These are phyloP conservation scores for Russula virescens DNA, from an alignment of 768 basidiomycete species.

Conservation along the genomic window DNA sequence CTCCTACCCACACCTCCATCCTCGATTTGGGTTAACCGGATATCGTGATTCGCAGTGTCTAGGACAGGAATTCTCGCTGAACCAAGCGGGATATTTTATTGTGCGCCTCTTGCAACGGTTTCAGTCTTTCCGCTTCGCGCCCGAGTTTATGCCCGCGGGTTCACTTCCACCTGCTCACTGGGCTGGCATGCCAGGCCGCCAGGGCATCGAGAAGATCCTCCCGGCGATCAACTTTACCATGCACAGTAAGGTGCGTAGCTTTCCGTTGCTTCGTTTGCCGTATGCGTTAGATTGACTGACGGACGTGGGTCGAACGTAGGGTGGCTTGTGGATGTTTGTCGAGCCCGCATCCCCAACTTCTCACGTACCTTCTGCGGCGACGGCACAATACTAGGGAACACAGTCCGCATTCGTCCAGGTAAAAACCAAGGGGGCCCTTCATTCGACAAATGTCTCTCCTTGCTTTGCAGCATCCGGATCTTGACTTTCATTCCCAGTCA, in stretches of 20 bases:
- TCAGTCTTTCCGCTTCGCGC: slow-evolving; percentile 27
- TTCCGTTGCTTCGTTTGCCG: too few relatives aligned
- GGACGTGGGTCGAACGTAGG: background rate
- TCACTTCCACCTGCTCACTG: slow-evolving; percentile 26
- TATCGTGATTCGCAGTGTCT: slow-evolving; percentile 35
- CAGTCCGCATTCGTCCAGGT: background rate
- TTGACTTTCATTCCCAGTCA: background rate
- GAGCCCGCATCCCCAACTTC: slow-evolving; percentile 4
- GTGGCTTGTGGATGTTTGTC: slow-evolving; percentile 21
- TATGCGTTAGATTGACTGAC: background rate
- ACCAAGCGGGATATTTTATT: slow-evolving; percentile 50
- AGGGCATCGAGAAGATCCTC: slow-evolving; percentile 23
- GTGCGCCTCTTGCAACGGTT: slow-evolving; percentile 49
- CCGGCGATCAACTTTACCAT: slow-evolving; percentile 23
- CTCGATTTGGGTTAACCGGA: background rate
- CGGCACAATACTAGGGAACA: background rate
- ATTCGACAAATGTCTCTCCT: background rate
- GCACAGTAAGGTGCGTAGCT: slow-evolving; percentile 20
- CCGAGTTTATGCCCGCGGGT: slow-evolving; percentile 26
- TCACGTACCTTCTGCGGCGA: background rate
- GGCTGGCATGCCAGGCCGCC: slow-evolving; percentile 19
- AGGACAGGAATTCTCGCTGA: slow-evolving; percentile 53
- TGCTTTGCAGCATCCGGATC: background rate
- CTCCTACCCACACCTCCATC: background rate
- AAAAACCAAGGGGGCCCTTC: background rate